Base-by-base conservation (phyloP, 108 stramenopile genomes). In the Schizochytrium sp. region DNA sequence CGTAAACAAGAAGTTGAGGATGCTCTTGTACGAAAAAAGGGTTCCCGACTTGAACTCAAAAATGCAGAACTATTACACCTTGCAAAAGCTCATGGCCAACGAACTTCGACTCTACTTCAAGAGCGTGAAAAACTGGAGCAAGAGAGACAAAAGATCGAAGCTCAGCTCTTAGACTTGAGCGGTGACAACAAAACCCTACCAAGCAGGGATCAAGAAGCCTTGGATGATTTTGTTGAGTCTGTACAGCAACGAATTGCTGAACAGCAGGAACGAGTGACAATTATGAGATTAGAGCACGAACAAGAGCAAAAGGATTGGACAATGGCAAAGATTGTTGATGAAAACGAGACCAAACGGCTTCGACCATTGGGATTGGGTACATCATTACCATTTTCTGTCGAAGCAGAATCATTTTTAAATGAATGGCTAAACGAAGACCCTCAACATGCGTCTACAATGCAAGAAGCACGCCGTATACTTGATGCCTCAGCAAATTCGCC, bases 391-490 rank as follows among this genome's bases (percentile, higher is more conserved):
- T 83, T 83, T 28, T 38, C 76, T 10, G 50, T 83, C 17, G 45
- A 83, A 55, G 76, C 76, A 42, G 76, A 83, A 28, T 83, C 76
- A 2, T 83, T 83, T 83, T 53, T 83, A 5, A 83, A 7, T 28
- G 76, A 83, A 17, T 83, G 76, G 76, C 76, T 83, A 2, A 42
- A 83, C 5, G 50, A 83, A 55, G 76, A 83, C 47, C 53, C 76
- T 2, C 49, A 49, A n/a, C 76, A 53, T 2, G n/a, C 5, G 45
- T n/a, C 47, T 46, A 53, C 76, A 13, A 38, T 69, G 8, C 19
- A 2, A 1, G 2, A 69, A 44, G 64, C 64, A 44, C 64, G 64
- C 64, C 7, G 42, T 44, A 69, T 38, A 44, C 64, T 69, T 7
- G 64, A 69, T 15, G 64, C 17, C 17, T 60, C n/a, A n/a, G 19